Conservation (phyloP, 2,329 filamentous ascomycete species). For the Ustilaginoidea virens region DNA sequence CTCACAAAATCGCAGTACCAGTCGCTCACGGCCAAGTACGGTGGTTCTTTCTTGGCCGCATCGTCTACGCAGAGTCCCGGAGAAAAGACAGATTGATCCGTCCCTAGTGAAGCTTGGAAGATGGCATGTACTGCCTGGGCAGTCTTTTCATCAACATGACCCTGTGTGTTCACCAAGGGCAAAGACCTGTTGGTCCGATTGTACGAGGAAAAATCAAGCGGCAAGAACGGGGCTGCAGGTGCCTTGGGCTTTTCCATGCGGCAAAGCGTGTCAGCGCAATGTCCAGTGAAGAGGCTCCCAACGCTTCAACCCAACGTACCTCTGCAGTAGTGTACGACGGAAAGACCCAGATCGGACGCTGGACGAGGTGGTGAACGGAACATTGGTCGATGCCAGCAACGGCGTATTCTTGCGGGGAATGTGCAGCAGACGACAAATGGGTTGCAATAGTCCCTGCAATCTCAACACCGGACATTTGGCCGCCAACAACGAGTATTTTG, state of each 20-base stretch:
- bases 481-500: slow-evolving; percentile 61
- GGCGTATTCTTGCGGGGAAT: slow-evolving; percentile 30
- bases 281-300: too few species aligned
- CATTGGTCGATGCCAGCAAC: slow-evolving; percentile 31
- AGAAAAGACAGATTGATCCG: slow-evolving; percentile 37
- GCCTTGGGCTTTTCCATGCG: slow-evolving; percentile 26
- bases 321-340: slow-evolving; percentile 40
- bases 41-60: slow-evolving; percentile 31
- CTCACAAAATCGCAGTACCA: slow-evolving; percentile 62
- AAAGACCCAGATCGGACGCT: slow-evolving; percentile 58
- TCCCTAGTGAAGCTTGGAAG: slow-evolving; percentile 31
- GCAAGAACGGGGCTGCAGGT: slow-evolving; percentile 47
- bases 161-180: slow-evolving; percentile 46
- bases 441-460: slow-evolving; percentile 57
- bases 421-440: slow-evolving; percentile 48
- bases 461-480: slow-evolving; percentile 72
- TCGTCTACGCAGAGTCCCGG: slow-evolving; percentile 22
- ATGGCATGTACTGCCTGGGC: slow-evolving; percentile 38
- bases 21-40: slow-evolving; percentile 55
- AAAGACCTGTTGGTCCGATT: slow-evolving; percentile 48
- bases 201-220: slow-evolving; percentile 57
- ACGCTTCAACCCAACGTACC: slow-evolving; percentile 24
- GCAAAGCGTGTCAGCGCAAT: too few species aligned
- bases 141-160: slow-evolving; percentile 43
- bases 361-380: slow-evolving; percentile 51